Conservation (phyloP, 495 filamentous ascomycete species). For the Chaetomidium leptoderma region DNA sequence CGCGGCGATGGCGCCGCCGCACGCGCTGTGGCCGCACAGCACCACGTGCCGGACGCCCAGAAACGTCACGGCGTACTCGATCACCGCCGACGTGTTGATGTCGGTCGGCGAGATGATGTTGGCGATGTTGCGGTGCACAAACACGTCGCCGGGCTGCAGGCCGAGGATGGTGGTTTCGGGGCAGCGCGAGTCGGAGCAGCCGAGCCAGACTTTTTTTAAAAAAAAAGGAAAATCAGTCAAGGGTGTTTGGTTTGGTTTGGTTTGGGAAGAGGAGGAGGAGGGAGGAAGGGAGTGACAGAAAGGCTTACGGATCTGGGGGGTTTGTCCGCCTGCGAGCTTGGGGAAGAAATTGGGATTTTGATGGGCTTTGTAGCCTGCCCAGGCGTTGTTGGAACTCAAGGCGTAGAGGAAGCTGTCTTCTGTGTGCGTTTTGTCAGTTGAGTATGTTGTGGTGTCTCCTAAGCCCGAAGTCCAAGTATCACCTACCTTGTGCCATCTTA, state of each 20-base stretch:
- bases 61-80: slow-evolving; percentile 73
- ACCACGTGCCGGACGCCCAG: slow-evolving; percentile 79
- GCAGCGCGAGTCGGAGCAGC: slow-evolving; percentile 84
- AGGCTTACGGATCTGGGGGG: slow-evolving; percentile 62
- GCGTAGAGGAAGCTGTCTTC: slow-evolving; percentile 52
- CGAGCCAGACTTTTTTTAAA: slow-evolving; percentile 69
- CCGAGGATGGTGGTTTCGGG: slow-evolving; percentile 82
- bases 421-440: slow-evolving; percentile 13
- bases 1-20: slow-evolving; percentile 71
- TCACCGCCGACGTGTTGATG: slow-evolving; percentile 69
- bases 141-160: slow-evolving; percentile 81
- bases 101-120: slow-evolving; percentile 78
- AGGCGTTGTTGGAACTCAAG: slow-evolving; percentile 65
- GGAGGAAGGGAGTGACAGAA: not conserved
- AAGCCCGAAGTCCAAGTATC: not conserved
- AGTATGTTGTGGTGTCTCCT: not conserved
- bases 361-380: slow-evolving; percentile 60
- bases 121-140: slow-evolving; percentile 92
- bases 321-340: slow-evolving; percentile 62
- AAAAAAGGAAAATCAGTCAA: not conserved
- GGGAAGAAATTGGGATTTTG: slow-evolving; percentile 70
- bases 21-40: slow-evolving; percentile 77
- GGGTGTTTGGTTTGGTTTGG: not conserved
- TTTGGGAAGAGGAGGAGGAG: not conserved
- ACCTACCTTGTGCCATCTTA: not conserved